phyloP scores from a whole-genome alignment of 177 flowering plant genomes.

The Telopea speciosissima region DNA sequence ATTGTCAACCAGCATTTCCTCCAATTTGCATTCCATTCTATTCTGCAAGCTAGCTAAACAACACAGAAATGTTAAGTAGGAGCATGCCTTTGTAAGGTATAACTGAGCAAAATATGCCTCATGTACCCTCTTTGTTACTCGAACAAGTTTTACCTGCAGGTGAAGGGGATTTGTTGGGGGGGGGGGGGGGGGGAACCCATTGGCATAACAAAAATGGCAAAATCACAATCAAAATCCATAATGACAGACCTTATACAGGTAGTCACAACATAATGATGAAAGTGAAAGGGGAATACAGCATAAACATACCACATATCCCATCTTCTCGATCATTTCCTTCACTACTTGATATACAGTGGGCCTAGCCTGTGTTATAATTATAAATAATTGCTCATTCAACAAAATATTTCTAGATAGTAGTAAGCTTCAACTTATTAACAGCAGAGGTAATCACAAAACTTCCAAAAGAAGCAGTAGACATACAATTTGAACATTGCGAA shows the following conservation, averaged over 20 bases:
- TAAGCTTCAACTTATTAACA: background rate
- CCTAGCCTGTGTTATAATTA: constrained; percentile 52
- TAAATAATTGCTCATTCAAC: background rate
- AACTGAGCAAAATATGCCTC: constrained; percentile 96
- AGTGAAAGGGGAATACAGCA: background rate
- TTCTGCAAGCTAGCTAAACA: background rate
- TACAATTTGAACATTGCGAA: constrained; percentile 93
- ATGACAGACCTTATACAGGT: background rate
- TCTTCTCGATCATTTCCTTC: constrained; percentile 90
- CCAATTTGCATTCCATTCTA: background rate
- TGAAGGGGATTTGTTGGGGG: background rate
- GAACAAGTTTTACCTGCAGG: constrained; percentile 80
- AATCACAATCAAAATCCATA: constrained; percentile 1
- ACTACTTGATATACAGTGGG: constrained; percentile 88
- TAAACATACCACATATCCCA: constrained; percentile 76
- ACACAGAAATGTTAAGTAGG: background rate
- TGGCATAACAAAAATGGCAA: background rate
- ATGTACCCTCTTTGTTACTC: constrained; percentile 91
- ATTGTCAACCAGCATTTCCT: constrained; percentile 4
- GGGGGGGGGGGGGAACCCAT: background rate
- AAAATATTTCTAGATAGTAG: background rate
- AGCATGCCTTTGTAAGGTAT: constrained; percentile 65
- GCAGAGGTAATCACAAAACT: background rate
- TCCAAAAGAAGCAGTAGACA: constrained; percentile 18
- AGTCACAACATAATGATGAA: background rate